phyloP scores from a whole-genome alignment of 345 rosid genomes.

The Lumnitzera littorea region DNA sequence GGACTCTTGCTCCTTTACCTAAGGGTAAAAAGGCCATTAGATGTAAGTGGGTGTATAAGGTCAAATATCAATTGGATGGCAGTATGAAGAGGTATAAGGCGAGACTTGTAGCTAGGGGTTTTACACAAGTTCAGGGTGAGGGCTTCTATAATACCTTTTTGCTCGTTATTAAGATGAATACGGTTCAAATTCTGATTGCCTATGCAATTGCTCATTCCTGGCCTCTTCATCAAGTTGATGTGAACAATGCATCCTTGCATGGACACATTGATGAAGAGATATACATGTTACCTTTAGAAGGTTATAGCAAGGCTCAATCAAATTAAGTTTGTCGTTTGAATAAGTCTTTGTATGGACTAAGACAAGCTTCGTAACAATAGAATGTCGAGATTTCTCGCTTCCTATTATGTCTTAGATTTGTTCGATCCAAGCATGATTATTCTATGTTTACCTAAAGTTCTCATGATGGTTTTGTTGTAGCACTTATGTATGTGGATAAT shows the following conservation, averaged over 20 bases:
- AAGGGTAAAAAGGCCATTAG: background rate
- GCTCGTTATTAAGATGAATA: background rate
- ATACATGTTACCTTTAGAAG: background rate
- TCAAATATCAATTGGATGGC: background rate
- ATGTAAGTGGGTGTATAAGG: background rate
- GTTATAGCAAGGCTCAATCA: too few species aligned
- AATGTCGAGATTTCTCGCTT: too few species aligned
- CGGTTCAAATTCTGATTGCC: background rate
- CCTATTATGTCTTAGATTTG: too few species aligned
- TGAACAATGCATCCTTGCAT: background rate
- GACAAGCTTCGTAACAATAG: too few species aligned
- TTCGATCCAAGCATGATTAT: too few species aligned
- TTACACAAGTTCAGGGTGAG: background rate
- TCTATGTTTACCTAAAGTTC: too few species aligned
- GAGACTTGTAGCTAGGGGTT: background rate
- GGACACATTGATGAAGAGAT: background rate
- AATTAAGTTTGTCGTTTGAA: too few species aligned
- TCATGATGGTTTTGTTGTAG: too few species aligned
- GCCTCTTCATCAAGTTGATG: background rate
- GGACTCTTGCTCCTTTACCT: background rate
- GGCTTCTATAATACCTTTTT: background rate
- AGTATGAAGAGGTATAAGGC: background rate
- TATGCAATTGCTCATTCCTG: background rate
- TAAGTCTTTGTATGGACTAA: background rate
- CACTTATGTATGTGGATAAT: too few species aligned